A percentile compares a stretch with the other conserved stretches of the same genome.
Conservation (phyloP, 345 rosid species). For the Litchi chinensis region DNA sequence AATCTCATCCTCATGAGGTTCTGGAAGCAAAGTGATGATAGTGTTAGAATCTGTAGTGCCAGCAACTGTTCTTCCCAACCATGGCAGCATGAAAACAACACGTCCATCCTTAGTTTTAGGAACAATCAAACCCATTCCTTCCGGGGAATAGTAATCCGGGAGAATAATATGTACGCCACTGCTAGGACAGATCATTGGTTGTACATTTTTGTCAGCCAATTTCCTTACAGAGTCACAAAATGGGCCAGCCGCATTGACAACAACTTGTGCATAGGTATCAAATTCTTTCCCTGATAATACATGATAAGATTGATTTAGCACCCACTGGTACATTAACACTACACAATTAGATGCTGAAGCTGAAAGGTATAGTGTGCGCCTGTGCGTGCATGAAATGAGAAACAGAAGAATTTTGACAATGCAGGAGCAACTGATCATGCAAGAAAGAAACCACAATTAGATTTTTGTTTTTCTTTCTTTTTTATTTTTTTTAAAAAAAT, state of each 20-base stretch:
- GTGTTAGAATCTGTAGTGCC: constrained; percentile 97
- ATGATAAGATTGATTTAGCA: background rate
- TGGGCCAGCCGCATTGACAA: constrained; percentile 96
- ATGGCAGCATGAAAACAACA: constrained; percentile 96
- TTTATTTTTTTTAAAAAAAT: too few species aligned
- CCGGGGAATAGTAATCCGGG: constrained; percentile 98
- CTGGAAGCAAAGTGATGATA: constrained; percentile 78
- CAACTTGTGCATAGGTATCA: constrained; percentile 81
- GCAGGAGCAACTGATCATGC: background rate
- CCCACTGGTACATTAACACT: background rate
- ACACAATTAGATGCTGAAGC: constrained; percentile 7
- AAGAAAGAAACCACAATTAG: background rate
- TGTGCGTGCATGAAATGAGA: background rate
- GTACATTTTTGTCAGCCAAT: constrained; percentile 69
- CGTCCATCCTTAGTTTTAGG: constrained; percentile 99
- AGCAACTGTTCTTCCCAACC: constrained; percentile 97
- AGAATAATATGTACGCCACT: constrained; percentile 94
- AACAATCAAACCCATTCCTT: constrained; percentile 99
- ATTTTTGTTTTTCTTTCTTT: too few species aligned
- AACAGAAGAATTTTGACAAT: background rate
- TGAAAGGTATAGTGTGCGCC: background rate
- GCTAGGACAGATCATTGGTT: constrained; percentile 88
- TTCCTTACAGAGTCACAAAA: constrained; percentile 91
- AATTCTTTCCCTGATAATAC: constrained; percentile 71
- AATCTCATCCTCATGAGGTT: constrained; percentile 97